These are phyloP conservation scores for Rhododendron williamsianum DNA, from an alignment of 148 eudicot species.

Conservation along the genomic window DNA sequence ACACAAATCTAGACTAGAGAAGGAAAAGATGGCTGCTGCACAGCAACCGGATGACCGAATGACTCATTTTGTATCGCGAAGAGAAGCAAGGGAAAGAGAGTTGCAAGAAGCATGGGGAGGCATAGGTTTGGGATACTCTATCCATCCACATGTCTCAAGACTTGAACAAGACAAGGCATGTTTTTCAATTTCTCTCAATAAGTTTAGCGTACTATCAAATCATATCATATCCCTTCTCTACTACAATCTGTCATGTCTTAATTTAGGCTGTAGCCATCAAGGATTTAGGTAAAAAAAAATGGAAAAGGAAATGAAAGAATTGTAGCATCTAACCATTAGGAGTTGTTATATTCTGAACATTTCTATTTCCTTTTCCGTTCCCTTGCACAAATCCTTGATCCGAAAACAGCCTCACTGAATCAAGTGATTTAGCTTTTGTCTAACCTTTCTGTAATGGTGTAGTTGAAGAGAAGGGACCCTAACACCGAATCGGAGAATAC, in stretches of 20 bases:
- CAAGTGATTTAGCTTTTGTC: neutral
- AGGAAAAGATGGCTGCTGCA: conserved; percentile 26
- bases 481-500: conserved; percentile 16
- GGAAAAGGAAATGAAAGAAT: neutral
- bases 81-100: conserved; percentile 76
- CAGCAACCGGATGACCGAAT: conserved; percentile 26
- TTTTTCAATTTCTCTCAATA: neutral
- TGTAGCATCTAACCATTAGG: neutral
- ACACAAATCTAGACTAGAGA: conserved; percentile 62
- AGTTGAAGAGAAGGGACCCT: conserved; percentile 33
- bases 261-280: neutral
- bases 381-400: neutral
- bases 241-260: neutral
- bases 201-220: conserved; percentile 14
- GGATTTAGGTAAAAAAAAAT: neutral
- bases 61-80: conserved; percentile 38
- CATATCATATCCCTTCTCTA: neutral
- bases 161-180: conserved; percentile 72
- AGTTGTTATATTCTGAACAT: neutral
- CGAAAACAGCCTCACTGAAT: neutral
- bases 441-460: conserved; percentile 9
- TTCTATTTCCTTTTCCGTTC: neutral
- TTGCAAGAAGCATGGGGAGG: conserved; percentile 89
- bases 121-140: conserved; percentile 57
- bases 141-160: conserved; percentile 63